Percentiles rank a stretch among this genome's conserved stretches.
These are phyloP conservation scores for Protea cynaroides DNA, from an alignment of 164 flowering plant genomes.

Conservation along the genomic window DNA sequence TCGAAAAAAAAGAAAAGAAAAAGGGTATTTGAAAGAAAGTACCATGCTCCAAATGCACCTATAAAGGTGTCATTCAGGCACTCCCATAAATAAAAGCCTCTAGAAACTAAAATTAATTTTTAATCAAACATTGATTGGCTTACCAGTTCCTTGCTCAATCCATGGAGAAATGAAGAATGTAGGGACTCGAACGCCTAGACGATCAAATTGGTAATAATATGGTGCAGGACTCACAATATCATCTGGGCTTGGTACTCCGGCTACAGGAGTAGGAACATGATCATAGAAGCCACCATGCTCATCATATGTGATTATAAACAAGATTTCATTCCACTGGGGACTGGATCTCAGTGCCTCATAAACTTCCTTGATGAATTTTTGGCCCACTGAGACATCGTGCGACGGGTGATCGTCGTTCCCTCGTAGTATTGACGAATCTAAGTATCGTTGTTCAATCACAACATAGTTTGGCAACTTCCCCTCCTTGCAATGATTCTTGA, in stretches of 20 bases:
- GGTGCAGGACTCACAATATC: slow-evolving; percentile 59
- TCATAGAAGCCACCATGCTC: slow-evolving; percentile 48
- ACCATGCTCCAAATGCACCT: no score
- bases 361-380: slow-evolving; percentile 27
- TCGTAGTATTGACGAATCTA: slow-evolving; percentile 18
- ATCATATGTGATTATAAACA: slow-evolving; percentile 30
- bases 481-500: slow-evolving; percentile 30
- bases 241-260: slow-evolving; percentile 66
- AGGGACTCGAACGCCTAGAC: slow-evolving; percentile 77
- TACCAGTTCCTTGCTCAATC: slow-evolving; percentile 80
- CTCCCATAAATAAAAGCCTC: no score
- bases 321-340: slow-evolving; percentile 33
- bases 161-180: slow-evolving; percentile 68
- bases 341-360: slow-evolving; percentile 30
- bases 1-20: no score
- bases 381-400: slow-evolving; percentile 28
- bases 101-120: no score
- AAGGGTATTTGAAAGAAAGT: no score
- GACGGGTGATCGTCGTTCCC: slow-evolving; percentile 36
- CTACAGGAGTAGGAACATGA: slow-evolving; percentile 64
- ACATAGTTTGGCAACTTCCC: slow-evolving; percentile 32
- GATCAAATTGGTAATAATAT: slow-evolving; percentile 51
- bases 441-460: slow-evolving; percentile 33
- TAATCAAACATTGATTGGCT: background rate
- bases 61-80: no score